Evolutionary conservation across 805 yeast genomes (phyloP).

Genomic region (Dipodascus albidus): DNA sequence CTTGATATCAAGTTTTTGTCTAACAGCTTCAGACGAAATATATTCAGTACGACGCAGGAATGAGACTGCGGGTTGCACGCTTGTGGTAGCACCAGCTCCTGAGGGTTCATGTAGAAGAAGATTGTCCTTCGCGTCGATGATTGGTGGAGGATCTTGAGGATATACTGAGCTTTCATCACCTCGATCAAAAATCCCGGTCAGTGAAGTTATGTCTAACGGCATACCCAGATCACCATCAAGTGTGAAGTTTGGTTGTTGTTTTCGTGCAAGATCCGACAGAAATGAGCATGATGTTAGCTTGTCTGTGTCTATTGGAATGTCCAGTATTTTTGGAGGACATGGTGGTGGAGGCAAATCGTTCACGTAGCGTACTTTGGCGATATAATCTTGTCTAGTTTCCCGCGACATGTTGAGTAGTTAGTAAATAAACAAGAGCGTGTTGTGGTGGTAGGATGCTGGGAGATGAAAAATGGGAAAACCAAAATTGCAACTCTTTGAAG

Average conservation of each 20-base stretch:
- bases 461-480: background rate
- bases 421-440: background rate
- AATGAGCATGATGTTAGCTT: conserved; percentile 41
- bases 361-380: conserved; percentile 68
- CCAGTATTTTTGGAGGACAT: conserved; percentile 74
- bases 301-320: conserved; percentile 37
- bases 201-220: conserved; percentile 57
- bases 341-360: conserved; percentile 91
- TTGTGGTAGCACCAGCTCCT: conserved; percentile 25
- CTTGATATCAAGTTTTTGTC: conserved; percentile 16
- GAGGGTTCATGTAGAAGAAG: conserved; percentile 72
- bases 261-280: conserved; percentile 60
- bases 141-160: conserved; percentile 24
- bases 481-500: background rate
- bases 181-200: conserved; percentile 58
- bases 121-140: conserved; percentile 67
- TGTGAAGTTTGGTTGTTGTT: conserved; percentile 52
- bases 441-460: background rate
- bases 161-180: conserved; percentile 37
- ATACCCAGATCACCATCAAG: conserved; percentile 50
- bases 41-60: conserved; percentile 93
- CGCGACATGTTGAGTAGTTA: background rate
- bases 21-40: conserved; percentile 50
- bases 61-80: conserved; percentile 36
- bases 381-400: conserved; percentile 27